Evolutionary conservation across 1,139 yeast species (phyloP), one percentile per base, ranked within the genome.

Genomic region (Debaryomyces psychrophilus): DNA sequence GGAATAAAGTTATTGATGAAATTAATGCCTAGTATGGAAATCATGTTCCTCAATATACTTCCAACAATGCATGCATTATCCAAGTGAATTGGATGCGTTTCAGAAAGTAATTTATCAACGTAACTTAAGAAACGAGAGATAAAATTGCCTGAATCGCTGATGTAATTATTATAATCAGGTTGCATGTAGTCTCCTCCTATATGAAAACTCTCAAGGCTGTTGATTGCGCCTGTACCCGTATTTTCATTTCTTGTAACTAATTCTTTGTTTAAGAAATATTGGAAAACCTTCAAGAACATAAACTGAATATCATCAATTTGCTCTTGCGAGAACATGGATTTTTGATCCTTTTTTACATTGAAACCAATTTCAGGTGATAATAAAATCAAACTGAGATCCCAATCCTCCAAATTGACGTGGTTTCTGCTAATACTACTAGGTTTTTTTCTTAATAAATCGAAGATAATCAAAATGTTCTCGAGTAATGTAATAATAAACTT

Each of bases 1-100:
- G 82, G 79, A 7, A 79, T 53, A 43, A 71, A 76, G 54, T 77
- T 77, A 49, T 64, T 66, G 12, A 76, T 54, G 33, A 78, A 73
- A 51, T 79, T 79, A 45, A 77, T 58, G 1, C 83, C 84, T 48
- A 73, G 69, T 26, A 65, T 65, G 1, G 55, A 49, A 14, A 67
- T 51, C 53, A 78, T 56, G 20, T 60, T 57, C 12, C 62, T 62
- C 33, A 77, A 51, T 3, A 68, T 58, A 1, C 54, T 52, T 1
- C 67, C 54, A 27, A 77, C 50, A 15, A 58, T 42, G 2, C 50
- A 50, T 9, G 61, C 63, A 35, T 61, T 57, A 41, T 58, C 59
- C 1, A 63, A 48, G 27, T 60, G 58, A 4, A 64, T 58, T 8
- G 59, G 50, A 7, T 58, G 64, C 34, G 63, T 62, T 31, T 50